Percentiles rank a stretch among this genome's conserved stretches.
phyloP scores from a whole-genome alignment of 1,139 yeast species.

The Pichia sp. region DNA sequence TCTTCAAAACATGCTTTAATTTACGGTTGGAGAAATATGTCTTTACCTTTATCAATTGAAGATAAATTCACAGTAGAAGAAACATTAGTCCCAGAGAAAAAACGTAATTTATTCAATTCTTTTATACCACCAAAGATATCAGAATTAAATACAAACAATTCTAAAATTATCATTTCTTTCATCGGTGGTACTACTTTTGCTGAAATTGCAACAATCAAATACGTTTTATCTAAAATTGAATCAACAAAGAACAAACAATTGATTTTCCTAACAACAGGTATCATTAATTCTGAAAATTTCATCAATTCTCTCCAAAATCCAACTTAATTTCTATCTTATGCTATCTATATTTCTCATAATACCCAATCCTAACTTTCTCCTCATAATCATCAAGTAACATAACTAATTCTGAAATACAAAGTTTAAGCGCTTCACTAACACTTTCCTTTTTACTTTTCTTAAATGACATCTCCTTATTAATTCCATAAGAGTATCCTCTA shows the following conservation, averaged over 20 bases:
- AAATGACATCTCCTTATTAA: conserved; percentile 33
- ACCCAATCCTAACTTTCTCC: conserved; percentile 24
- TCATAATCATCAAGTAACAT: conserved; percentile 28
- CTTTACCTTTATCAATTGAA: conserved; percentile 22
- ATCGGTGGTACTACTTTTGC: conserved; percentile 80
- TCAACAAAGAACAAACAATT: conserved; percentile 37
- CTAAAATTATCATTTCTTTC: conserved; percentile 44
- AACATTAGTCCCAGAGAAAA: conserved; percentile 27
- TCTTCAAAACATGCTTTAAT: conserved; percentile 12
- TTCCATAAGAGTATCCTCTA: conserved; percentile 32
- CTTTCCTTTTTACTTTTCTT: conserved; percentile 48
- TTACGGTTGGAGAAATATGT: conserved; percentile 29
- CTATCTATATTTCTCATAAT: conserved; percentile 18
- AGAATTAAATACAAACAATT: conserved; percentile 27
- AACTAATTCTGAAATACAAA: conserved; percentile 26
- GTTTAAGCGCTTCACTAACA: conserved; percentile 41
- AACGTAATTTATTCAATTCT: conserved; percentile 24
- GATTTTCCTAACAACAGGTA: conserved; percentile 48
- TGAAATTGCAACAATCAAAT: conserved; percentile 61
- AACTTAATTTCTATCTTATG: not conserved
- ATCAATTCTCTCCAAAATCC: conserved; percentile 21
- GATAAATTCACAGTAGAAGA: conserved; percentile 23
- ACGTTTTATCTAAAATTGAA: conserved; percentile 38
- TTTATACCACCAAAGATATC: conserved; percentile 23
- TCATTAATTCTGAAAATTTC: conserved; percentile 42